phyloP scores from a whole-genome alignment of 208 protist species.

The Blastocrithidia nonstop region DNA sequence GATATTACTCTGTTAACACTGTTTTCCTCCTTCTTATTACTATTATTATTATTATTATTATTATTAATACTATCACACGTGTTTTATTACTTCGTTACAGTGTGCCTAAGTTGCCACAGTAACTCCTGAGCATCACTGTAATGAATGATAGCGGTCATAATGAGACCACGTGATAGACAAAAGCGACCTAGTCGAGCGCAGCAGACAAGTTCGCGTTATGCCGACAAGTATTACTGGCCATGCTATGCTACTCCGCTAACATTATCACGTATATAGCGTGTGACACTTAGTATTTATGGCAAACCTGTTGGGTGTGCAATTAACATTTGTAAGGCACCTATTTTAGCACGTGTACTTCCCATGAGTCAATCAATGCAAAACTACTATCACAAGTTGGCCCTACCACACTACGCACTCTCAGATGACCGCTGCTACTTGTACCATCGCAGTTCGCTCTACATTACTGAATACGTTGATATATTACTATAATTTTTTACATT shows the following conservation, averaged over 20 bases:
- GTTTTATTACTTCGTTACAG: no score
- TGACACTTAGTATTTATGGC: conserved; percentile 30
- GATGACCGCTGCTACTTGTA: no score
- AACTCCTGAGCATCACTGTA: conserved; percentile 25
- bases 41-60: no score
- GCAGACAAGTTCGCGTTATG: conserved; percentile 22
- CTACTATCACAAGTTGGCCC: background rate
- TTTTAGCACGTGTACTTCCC: background rate
- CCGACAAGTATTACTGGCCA: conserved; percentile 19
- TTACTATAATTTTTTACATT: no score
- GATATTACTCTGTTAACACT: no score
- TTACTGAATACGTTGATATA: no score
- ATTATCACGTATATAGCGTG: conserved; percentile 31
- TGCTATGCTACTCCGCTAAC: conserved; percentile 21
- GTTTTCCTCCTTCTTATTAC: no score
- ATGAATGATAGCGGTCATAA: conserved; percentile 26
- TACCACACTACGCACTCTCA: no score
- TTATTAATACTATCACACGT: no score
- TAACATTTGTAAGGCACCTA: conserved; percentile 16
- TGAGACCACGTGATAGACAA: conserved; percentile 27
- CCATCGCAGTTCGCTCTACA: no score
- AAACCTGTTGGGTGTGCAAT: conserved; percentile 30
- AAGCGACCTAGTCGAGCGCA: conserved; percentile 34
- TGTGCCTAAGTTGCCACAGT: no score
- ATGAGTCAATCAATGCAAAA: background rate